Conservation (phyloP, 768 basidiomycete genomes). For the Antrodiella citrinella region DNA sequence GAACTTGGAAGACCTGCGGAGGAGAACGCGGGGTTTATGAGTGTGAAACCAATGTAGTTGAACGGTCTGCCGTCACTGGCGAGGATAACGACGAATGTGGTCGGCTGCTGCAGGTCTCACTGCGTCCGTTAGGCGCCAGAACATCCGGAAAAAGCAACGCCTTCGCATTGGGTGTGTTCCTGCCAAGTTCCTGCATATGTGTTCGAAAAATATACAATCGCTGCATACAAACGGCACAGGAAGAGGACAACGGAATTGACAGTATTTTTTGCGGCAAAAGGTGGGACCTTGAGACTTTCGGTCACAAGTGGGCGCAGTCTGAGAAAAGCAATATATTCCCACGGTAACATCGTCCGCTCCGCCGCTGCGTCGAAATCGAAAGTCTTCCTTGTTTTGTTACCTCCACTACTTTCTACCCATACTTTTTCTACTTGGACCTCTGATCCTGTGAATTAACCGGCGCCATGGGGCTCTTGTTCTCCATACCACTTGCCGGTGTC, state of each 20-base stretch:
- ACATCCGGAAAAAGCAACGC: too few relatives aligned
- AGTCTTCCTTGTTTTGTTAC: not conserved
- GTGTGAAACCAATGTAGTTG: too few relatives aligned
- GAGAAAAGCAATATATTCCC: not conserved
- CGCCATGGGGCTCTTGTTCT: conserved; percentile 67
- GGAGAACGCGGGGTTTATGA: not conserved
- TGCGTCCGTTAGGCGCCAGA: not conserved
- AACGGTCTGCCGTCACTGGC: not conserved
- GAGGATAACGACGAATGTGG: not conserved
- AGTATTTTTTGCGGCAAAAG: too few relatives aligned
- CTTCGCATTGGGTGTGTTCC: too few relatives aligned
- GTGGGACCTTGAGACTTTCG: too few relatives aligned
- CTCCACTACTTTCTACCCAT: not conserved
- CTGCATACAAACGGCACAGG: too few relatives aligned
- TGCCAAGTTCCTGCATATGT: too few relatives aligned
- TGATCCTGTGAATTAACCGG: not conserved
- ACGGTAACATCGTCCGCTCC: not conserved
- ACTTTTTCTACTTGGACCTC: not conserved
- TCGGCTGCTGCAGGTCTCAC: not conserved
- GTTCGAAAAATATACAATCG: too few relatives aligned
- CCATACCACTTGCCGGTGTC: conserved; percentile 62
- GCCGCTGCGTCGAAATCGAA: not conserved
- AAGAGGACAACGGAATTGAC: too few relatives aligned
- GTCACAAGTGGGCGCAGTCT: too few relatives aligned
- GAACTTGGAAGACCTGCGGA: not conserved